A percentile compares a stretch with the other conserved stretches of the same genome.
Evolutionary conservation across 2,329 filamentous ascomycete species (phyloP).

Genomic region (Sclerotinia glacialis): DNA sequence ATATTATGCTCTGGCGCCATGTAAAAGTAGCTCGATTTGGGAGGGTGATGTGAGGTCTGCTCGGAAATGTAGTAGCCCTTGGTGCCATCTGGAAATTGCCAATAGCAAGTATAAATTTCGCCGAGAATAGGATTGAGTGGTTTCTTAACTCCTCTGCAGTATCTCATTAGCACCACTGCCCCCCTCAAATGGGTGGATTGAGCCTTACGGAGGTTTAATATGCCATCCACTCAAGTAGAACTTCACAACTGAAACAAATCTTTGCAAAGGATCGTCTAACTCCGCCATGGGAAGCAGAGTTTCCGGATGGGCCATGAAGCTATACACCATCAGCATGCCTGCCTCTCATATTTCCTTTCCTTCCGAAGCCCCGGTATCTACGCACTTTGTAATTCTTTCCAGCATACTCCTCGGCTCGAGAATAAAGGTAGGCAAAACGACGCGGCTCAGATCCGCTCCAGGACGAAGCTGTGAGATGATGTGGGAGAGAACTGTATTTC

Average conservation of each 20-base stretch:
- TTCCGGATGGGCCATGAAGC: conserved; percentile 99
- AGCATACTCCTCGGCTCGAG: conserved; percentile 97
- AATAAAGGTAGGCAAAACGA: conserved; percentile 95
- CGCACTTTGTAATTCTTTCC: conserved; percentile 96
- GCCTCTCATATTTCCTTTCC: background rate
- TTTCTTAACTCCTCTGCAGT: conserved; percentile 86
- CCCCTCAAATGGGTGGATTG: background rate
- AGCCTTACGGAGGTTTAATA: conserved; percentile 84
- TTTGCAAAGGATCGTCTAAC: conserved; percentile 82
- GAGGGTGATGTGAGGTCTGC: conserved; percentile 96
- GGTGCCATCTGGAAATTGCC: conserved; percentile 83
- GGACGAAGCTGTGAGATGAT: conserved; percentile 97
- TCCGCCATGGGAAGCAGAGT: conserved; percentile 83
- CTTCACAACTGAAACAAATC: conserved; percentile 93
- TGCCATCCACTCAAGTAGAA: conserved; percentile 99
- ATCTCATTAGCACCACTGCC: conserved; percentile 5
- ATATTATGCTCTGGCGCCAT: conserved; percentile 93
- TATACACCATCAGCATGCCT: conserved; percentile 43
- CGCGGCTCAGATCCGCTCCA: conserved; percentile 89
- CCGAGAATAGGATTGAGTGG: conserved; percentile 94
- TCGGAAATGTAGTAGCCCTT: conserved; percentile 94
- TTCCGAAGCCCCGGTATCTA: conserved; percentile 26
- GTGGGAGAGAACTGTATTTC: conserved; percentile 74
- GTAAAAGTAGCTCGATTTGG: conserved; percentile 99
- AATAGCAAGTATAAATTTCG: conserved; percentile 92